Evolutionary conservation across 2,329 filamentous ascomycete genomes (phyloP).

Genomic region (Ophiosphaerella korrae): DNA sequence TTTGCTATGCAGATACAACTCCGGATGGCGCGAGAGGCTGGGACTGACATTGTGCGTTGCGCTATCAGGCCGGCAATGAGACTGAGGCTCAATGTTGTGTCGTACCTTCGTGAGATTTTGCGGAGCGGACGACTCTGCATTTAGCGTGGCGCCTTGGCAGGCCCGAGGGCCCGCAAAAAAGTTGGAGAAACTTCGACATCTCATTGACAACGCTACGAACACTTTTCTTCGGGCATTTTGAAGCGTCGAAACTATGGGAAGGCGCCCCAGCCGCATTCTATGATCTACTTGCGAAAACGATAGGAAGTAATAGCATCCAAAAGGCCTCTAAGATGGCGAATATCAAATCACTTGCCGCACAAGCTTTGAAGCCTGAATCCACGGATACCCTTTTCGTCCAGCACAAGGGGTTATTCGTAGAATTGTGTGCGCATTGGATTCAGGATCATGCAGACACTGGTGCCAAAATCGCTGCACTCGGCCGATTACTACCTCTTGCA

Average conservation of each 20-base stretch:
- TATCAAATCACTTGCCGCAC: conserved; percentile 33
- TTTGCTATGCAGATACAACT: conserved; percentile 49
- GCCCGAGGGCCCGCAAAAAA: conserved; percentile 28
- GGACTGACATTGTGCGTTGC: conserved; percentile 49
- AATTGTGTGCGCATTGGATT: conserved; percentile 82
- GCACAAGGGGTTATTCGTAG: conserved; percentile 77
- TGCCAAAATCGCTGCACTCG: conserved; percentile 69
- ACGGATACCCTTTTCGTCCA: conserved; percentile 76
- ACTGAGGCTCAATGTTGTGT: conserved; percentile 14
- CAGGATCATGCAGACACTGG: conserved; percentile 47
- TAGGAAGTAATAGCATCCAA: conserved; percentile 21
- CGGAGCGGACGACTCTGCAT: conserved; percentile 28
- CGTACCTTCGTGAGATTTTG: conserved; percentile 35
- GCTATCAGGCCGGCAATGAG: conserved; percentile 25
- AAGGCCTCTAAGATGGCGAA: conserved; percentile 32
- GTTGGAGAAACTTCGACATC: conserved; percentile 24
- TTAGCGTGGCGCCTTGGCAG: conserved; percentile 33
- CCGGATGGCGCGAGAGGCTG: conserved; percentile 51
- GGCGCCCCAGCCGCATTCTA: conserved; percentile 30
- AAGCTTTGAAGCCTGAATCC: conserved; percentile 65
- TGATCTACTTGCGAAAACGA: conserved; percentile 15
- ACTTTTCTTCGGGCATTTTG: conserved; percentile 17
- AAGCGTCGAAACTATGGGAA: conserved; percentile 46
- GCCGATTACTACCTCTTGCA: conserved; percentile 79
- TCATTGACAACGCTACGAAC: conserved; percentile 20